Evolutionary conservation across 345 rosid species (phyloP).

Genomic region (Stellera chamaejasme): DNA sequence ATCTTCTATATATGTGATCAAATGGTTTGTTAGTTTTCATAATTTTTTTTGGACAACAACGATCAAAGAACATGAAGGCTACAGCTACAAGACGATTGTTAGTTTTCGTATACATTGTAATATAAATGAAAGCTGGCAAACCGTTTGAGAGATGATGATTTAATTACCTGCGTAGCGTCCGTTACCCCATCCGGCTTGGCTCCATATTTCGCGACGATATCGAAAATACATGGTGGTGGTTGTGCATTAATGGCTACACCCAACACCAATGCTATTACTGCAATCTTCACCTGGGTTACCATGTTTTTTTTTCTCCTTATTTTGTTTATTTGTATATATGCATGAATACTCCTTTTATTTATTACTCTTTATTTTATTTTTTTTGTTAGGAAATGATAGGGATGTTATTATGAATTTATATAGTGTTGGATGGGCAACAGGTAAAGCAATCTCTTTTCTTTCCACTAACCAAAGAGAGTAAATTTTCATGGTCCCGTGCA

Average conservation of each 20-base stretch:
- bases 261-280: not conserved
- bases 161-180: conserved; percentile 9
- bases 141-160: not conserved
- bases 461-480: no score
- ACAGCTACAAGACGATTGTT: no score
- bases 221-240: not conserved
- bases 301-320: no score
- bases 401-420: no score
- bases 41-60: no score
- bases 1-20: not conserved
- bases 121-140: no score
- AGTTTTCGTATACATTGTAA: not conserved
- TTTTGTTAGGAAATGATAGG: no score
- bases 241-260: not conserved
- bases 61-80: no score
- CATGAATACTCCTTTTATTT: no score
- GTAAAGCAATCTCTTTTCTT: not conserved
- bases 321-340: no score
- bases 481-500: not conserved
- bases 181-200: conserved; percentile 14
- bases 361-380: no score
- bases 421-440: no score
- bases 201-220: conserved; percentile 14
- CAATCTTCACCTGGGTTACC: not conserved
- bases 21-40: not conserved